A percentile compares a stretch with the other conserved stretches of the same genome.
Evolutionary conservation across 306 rosid species (phyloP).

Genomic region (Notholithocarpus densiflorus): DNA sequence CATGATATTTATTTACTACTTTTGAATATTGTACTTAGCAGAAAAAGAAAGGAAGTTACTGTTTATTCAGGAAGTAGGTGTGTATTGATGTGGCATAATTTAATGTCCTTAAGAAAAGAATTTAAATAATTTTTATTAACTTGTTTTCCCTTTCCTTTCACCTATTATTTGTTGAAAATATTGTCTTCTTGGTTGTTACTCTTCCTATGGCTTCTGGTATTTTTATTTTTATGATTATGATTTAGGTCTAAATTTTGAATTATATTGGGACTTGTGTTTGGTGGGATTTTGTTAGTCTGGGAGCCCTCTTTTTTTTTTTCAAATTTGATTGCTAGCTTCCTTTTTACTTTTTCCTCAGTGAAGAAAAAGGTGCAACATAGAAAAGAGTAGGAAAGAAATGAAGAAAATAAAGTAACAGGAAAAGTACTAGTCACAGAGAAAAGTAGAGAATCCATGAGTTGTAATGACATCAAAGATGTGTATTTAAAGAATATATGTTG

Average conservation of each 20-base stretch:
- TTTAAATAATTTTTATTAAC: too few relatives aligned
- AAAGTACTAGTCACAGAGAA: neutral
- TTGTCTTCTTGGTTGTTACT: neutral
- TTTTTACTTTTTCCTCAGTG: neutral
- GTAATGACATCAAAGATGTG: too few relatives aligned
- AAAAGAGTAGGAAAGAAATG: neutral
- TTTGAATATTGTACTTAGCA: too few relatives aligned
- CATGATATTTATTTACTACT: too few relatives aligned
- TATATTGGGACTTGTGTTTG: neutral
- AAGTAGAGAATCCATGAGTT: too few relatives aligned
- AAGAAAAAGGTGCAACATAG: neutral
- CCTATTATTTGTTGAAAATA: neutral
- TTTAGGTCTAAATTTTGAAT: slow-evolving; percentile 4
- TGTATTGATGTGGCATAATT: too few relatives aligned
- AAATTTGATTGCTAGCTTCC: slow-evolving; percentile 1
- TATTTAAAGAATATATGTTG: too few relatives aligned
- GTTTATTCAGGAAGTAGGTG: too few relatives aligned
- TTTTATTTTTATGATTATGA: slow-evolving; percentile 2
- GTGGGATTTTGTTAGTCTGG: neutral
- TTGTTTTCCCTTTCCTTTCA: neutral
- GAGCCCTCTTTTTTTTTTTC: neutral
- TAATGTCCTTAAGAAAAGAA: too few relatives aligned
- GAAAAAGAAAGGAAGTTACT: too few relatives aligned
- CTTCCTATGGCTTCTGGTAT: neutral
- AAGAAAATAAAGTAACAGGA: neutral